A percentile compares a stretch with the other conserved stretches of the same genome.
These are phyloP conservation scores for Pilasporangium apinafurcum DNA, from an alignment of 352 stramenopile species.

Conservation along the genomic window DNA sequence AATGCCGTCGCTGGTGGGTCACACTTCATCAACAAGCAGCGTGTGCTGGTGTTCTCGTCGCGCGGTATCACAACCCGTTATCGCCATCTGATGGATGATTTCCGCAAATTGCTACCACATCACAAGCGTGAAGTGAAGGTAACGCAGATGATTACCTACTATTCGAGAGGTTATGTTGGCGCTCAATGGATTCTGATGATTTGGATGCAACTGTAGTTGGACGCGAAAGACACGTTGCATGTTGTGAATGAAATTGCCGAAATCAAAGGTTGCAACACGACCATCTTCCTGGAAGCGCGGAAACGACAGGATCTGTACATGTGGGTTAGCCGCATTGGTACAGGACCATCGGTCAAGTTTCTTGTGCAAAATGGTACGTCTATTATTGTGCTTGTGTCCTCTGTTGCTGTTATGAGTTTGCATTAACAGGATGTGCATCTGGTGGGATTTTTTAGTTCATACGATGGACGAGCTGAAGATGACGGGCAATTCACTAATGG, in stretches of 20 bases:
- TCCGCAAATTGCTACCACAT: conserved; percentile 96
- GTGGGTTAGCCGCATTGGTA: conserved; percentile 94
- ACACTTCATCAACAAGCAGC: conserved; percentile 90
- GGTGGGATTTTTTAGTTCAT: conserved; percentile 76
- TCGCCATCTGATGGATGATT: conserved; percentile 97
- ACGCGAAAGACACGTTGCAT: conserved; percentile 90
- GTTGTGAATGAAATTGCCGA: conserved; percentile 99
- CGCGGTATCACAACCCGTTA: conserved; percentile 93
- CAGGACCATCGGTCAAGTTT: conserved; percentile 96
- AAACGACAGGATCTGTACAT: conserved; percentile 99
- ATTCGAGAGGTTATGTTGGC: neutral
- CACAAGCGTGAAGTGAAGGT: conserved; percentile 99
- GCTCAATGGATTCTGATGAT: neutral
- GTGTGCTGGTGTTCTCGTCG: conserved; percentile 90
- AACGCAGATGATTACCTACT: no score
- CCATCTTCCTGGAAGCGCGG: conserved; percentile 95
- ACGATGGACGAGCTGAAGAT: conserved; percentile 99
- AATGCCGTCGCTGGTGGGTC: conserved; percentile 12
- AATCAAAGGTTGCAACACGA: conserved; percentile 97
- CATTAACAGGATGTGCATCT: neutral
- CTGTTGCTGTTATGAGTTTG: neutral
- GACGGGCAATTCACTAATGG: conserved; percentile 97
- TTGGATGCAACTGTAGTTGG: no score
- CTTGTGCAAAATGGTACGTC: conserved; percentile 94
- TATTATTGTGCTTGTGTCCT: neutral